Percentiles rank a stretch among this genome's conserved stretches.
Conservation (phyloP, 257 asterid species). For the Solanum lycopersicoides region DNA sequence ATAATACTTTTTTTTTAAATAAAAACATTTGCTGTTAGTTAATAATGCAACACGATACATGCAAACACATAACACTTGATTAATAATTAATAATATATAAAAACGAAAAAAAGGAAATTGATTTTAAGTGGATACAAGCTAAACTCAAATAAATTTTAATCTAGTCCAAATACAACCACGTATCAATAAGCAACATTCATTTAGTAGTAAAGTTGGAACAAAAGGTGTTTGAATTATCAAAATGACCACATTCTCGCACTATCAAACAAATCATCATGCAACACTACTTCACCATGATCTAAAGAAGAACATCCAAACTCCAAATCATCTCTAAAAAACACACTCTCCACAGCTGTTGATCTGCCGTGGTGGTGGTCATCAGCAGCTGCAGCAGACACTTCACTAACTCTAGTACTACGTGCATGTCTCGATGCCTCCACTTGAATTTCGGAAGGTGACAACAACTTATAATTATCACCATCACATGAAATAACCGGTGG, state of each 20-base stretch:
- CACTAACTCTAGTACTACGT: background rate
- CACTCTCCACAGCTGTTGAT: background rate
- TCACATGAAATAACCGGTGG: constrained; percentile 31
- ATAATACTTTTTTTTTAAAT: no score
- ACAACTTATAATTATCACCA: background rate
- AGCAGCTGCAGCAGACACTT: background rate
- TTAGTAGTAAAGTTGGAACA: background rate
- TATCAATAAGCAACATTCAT: background rate
- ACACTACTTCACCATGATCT: background rate
- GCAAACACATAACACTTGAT: background rate
- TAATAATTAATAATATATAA: no score
- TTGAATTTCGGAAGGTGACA: constrained; percentile 53
- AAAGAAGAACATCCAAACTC: background rate
- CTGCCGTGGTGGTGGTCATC: background rate
- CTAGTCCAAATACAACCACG: background rate
- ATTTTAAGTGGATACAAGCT: background rate
- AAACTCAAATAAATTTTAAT: background rate
- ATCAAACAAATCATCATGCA: background rate
- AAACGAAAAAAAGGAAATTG: background rate
- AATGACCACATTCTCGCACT: background rate
- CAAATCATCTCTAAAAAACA: background rate
- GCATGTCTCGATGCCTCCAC: constrained; percentile 60
- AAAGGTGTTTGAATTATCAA: background rate
- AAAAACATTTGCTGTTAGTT: background rate
- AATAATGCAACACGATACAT: background rate